phyloP scores from a whole-genome alignment of 768 basidiomycete genomes.

The Hysterangium stoloniferum region DNA sequence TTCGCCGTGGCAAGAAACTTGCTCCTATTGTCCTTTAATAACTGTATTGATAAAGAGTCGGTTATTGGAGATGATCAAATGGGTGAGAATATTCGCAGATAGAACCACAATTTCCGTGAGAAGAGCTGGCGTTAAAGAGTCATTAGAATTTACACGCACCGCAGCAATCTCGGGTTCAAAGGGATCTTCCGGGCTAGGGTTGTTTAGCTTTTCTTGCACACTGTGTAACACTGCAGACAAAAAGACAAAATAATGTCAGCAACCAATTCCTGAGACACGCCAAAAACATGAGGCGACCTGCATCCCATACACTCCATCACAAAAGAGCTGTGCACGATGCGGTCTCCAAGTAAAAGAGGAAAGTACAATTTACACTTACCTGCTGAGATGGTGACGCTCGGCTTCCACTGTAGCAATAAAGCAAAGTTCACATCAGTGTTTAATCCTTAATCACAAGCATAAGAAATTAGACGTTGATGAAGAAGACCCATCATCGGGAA shows the following conservation, averaged over 20 bases:
- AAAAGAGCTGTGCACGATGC: neutral
- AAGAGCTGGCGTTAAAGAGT: neutral
- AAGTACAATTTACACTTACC: slow-evolving; percentile 33
- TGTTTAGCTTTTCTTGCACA: slow-evolving; percentile 81
- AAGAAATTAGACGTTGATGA: neutral
- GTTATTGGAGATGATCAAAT: neutral
- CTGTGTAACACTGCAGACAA: slow-evolving; percentile 51
- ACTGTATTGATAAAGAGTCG: slow-evolving; percentile 29
- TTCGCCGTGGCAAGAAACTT: slow-evolving; percentile 73
- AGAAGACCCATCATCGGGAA: neutral
- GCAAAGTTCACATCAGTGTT: slow-evolving; percentile 5
- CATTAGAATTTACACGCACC: slow-evolving; percentile 36
- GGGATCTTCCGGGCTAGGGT: slow-evolving; percentile 82
- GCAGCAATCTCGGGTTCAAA: slow-evolving; percentile 84
- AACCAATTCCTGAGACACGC: slow-evolving; percentile 4
- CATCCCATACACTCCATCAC: neutral
- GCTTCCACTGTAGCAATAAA: slow-evolving; percentile 62
- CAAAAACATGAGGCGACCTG: slow-evolving; percentile 7
- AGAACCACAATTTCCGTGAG: neutral
- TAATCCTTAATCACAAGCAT: neutral
- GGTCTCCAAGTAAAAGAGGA: neutral
- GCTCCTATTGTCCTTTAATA: slow-evolving; percentile 66
- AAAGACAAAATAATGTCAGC: slow-evolving; percentile 10
- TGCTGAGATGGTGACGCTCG: slow-evolving; percentile 62
- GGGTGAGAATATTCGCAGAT: neutral